A percentile compares a stretch with the other conserved stretches of the same genome.
phyloP scores from a whole-genome alignment of 1,139 yeast genomes.

The Hansenula lynferdii region DNA sequence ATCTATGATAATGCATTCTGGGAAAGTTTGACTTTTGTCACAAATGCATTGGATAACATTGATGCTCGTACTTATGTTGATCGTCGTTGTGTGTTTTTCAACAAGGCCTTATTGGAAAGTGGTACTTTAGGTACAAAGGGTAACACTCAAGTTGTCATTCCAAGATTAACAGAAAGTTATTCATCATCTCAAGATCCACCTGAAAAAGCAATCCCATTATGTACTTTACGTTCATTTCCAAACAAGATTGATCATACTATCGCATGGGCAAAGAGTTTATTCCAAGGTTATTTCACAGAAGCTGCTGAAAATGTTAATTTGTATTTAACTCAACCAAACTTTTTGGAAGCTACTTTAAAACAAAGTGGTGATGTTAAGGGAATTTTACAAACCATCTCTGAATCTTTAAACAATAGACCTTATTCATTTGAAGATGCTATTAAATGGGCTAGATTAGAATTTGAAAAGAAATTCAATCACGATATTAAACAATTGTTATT shows the following conservation, averaged over 20 bases:
- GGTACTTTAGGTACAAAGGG: conserved; percentile 99
- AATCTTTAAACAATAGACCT: conserved; percentile 76
- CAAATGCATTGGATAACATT: conserved; percentile 94
- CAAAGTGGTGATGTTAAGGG: conserved; percentile 91
- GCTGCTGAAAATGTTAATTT: conserved; percentile 90
- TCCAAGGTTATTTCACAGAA: conserved; percentile 90
- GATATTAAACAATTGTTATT: conserved; percentile 86
- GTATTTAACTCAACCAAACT: conserved; percentile 88
- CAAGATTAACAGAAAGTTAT: conserved; percentile 89
- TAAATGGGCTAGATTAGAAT: conserved; percentile 89
- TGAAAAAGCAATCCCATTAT: conserved; percentile 92
- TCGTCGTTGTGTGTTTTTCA: conserved; percentile 91
- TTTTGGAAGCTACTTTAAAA: conserved; percentile 84
- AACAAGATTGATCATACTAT: conserved; percentile 97
- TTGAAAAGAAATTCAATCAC: conserved; percentile 77
- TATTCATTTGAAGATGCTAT: conserved; percentile 90
- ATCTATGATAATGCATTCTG: conserved; percentile 87
- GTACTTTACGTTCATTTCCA: conserved; percentile 96
- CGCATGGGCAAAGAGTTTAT: conserved; percentile 97
- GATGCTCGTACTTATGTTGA: conserved; percentile 98
- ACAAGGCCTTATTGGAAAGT: conserved; percentile 87
- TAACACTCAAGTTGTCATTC: conserved; percentile 94
- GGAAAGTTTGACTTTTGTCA: conserved; percentile 77
- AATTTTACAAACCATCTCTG: conserved; percentile 71
- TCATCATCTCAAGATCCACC: conserved; percentile 98